Conservation (phyloP, 495 filamentous ascomycete genomes). For the Lindgomyces ingoldianus region DNA sequence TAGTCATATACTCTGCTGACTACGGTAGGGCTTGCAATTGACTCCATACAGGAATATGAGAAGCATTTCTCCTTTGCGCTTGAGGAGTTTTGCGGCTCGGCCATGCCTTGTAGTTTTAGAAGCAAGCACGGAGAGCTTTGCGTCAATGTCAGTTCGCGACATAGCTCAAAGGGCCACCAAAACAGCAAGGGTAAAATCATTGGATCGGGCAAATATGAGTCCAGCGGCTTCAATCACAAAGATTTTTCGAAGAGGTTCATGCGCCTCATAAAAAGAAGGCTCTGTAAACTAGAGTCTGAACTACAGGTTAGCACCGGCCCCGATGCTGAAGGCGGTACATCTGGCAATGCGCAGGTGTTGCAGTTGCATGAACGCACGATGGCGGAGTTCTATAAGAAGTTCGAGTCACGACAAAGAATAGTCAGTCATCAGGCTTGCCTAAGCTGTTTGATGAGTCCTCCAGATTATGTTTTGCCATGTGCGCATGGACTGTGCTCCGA, state of each 20-base stretch:
- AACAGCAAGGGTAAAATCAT: conserved; percentile 36
- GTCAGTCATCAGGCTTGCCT: conserved; percentile 47
- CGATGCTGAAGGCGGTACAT: neutral
- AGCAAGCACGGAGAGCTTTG: conserved; percentile 23
- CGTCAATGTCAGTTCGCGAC: conserved; percentile 16
- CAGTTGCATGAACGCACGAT: neutral
- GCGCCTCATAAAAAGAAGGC: neutral
- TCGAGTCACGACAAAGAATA: conserved; percentile 17
- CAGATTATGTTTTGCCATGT: conserved; percentile 47
- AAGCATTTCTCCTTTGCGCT: conserved; percentile 27
- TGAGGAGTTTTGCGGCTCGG: conserved; percentile 26
- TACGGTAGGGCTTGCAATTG: neutral
- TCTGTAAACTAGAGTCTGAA: too few relatives aligned
- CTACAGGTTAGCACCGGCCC: neutral
- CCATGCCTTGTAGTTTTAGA: conserved; percentile 34
- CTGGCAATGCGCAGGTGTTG: conserved; percentile 4
- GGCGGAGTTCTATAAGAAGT: conserved; percentile 2
- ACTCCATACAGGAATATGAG: conserved; percentile 13
- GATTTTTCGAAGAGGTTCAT: neutral
- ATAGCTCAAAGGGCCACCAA: conserved; percentile 41
- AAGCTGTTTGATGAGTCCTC: conserved; percentile 45
- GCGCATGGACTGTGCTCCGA: conserved; percentile 46
- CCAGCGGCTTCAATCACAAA: conserved; percentile 16
- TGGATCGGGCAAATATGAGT: conserved; percentile 33
- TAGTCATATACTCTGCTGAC: neutral